Percentiles rank a stretch among this genome's conserved stretches.
phyloP scores from a whole-genome alignment of 2,329 filamentous ascomycete species.

The Blastomyces percursus region DNA sequence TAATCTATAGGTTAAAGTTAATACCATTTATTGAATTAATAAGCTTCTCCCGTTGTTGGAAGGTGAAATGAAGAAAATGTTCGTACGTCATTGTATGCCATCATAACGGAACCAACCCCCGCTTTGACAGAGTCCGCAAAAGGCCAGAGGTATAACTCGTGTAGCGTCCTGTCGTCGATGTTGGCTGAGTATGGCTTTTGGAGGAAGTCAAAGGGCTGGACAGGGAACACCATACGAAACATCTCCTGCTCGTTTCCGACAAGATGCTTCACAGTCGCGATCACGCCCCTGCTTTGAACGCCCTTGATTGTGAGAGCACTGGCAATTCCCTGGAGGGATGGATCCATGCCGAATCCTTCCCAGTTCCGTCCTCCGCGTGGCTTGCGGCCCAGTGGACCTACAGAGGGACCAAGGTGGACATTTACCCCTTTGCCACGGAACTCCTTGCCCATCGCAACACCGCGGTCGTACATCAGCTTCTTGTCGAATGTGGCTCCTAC shows the following conservation, averaged over 20 bases:
- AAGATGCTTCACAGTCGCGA: slow-evolving; percentile 48
- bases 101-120: slow-evolving; percentile 38
- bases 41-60: slow-evolving; percentile 2
- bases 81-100: slow-evolving; percentile 33
- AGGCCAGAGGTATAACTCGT: slow-evolving; percentile 39
- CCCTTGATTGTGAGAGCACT: slow-evolving; percentile 45
- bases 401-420: slow-evolving; percentile 57
- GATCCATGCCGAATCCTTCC: slow-evolving; percentile 64
- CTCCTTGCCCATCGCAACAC: slow-evolving; percentile 58
- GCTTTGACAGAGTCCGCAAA: slow-evolving; percentile 41
- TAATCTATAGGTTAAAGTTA: slow-evolving; percentile 37
- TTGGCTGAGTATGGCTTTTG: slow-evolving; percentile 36
- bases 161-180: slow-evolving; percentile 41
- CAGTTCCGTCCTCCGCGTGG: slow-evolving; percentile 63
- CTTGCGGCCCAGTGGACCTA: slow-evolving; percentile 61
- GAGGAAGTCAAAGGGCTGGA: slow-evolving; percentile 15
- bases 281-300: slow-evolving; percentile 46
- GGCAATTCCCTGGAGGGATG: slow-evolving; percentile 48
- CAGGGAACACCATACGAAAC: slow-evolving; percentile 39
- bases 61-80: neutral
- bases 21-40: neutral
- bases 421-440: slow-evolving; percentile 63
- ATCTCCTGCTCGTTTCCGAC: slow-evolving; percentile 41
- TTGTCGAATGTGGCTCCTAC: slow-evolving; percentile 66
- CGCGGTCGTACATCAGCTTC: slow-evolving; percentile 56